A percentile compares a stretch with the other conserved stretches of the same genome.
These are phyloP conservation scores for Annulohypoxylon truncatum DNA, from an alignment of 2,329 filamentous ascomycete genomes.

Conservation along the genomic window DNA sequence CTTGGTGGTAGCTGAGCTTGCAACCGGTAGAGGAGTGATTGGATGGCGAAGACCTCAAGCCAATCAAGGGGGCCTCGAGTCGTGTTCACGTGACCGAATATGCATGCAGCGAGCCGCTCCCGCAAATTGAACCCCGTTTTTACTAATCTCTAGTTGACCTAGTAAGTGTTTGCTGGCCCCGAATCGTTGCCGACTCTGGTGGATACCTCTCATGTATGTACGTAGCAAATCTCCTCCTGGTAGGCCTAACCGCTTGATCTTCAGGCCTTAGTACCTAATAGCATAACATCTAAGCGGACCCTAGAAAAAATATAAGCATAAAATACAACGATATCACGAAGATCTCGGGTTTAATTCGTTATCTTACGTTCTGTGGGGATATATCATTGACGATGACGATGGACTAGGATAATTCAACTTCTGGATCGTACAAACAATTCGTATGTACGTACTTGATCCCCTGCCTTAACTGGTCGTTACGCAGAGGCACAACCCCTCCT, in stretches of 20 bases:
- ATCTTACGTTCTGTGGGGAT: not conserved
- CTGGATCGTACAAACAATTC: conserved; percentile 8
- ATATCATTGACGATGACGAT: not conserved
- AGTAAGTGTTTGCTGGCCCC: conserved; percentile 33
- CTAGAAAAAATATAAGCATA: not conserved
- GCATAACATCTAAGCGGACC: not conserved
- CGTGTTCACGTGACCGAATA: conserved; percentile 47
- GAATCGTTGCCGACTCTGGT: conserved; percentile 27
- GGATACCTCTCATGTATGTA: conserved; percentile 5
- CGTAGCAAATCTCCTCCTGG: conserved; percentile 1
- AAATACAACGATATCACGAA: conserved; percentile 2
- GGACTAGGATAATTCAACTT: not conserved
- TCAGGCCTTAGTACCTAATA: not conserved
- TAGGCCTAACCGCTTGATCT: conserved; percentile 5
- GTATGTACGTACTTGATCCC: not conserved
- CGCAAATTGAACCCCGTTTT: conserved; percentile 45
- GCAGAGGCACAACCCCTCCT: conserved; percentile 17
- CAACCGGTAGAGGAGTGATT: conserved; percentile 24
- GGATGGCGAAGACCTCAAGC: conserved; percentile 17
- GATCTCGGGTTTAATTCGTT: conserved; percentile 9
- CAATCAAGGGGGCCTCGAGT: conserved; percentile 32
- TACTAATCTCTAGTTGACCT: conserved; percentile 38
- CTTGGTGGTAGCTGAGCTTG: conserved; percentile 23
- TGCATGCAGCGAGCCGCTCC: conserved; percentile 51
- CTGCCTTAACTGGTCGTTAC: conserved; percentile 24